Conservation (phyloP, 176 grass and related monocot genomes). For the Aegilops umbellulata region DNA sequence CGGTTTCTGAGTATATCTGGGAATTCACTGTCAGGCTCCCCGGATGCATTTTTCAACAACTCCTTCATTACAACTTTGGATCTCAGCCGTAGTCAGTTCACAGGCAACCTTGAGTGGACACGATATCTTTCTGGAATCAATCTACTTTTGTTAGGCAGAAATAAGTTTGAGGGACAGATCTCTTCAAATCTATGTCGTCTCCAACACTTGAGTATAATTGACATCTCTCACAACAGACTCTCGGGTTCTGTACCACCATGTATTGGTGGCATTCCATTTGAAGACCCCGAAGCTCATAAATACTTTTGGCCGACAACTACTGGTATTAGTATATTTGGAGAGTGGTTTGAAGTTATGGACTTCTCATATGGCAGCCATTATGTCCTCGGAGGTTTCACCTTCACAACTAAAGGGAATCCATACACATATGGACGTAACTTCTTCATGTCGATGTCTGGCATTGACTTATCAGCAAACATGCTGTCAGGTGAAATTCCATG, state of each 20-base stretch:
- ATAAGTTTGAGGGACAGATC: conserved; percentile 17
- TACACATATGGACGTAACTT: neutral
- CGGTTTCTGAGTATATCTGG: neutral
- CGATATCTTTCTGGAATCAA: neutral
- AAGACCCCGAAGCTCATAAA: neutral
- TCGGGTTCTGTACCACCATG: conserved; percentile 23
- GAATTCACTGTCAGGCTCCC: conserved; percentile 1
- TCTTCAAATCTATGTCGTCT: conserved; percentile 9
- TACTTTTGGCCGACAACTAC: no score
- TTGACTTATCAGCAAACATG: neutral
- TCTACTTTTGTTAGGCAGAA: neutral
- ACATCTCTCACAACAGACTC: conserved; percentile 26
- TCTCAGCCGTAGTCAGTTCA: conserved; percentile 3
- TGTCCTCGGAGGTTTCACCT: neutral
- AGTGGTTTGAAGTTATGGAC: no score
- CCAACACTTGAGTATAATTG: conserved; percentile 7
- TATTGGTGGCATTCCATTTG: conserved; percentile 9
- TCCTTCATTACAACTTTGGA: conserved; percentile 7
- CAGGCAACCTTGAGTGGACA: neutral
- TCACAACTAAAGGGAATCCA: conserved; percentile 8
- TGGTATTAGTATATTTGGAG: no score
- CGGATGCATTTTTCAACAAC: neutral
- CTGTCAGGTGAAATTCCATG: neutral
- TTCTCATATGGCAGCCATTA: neutral
- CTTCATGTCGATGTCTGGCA: neutral